These are phyloP conservation scores for Mucuna pruriens DNA, from an alignment of 306 rosid genomes.

Conservation along the genomic window DNA sequence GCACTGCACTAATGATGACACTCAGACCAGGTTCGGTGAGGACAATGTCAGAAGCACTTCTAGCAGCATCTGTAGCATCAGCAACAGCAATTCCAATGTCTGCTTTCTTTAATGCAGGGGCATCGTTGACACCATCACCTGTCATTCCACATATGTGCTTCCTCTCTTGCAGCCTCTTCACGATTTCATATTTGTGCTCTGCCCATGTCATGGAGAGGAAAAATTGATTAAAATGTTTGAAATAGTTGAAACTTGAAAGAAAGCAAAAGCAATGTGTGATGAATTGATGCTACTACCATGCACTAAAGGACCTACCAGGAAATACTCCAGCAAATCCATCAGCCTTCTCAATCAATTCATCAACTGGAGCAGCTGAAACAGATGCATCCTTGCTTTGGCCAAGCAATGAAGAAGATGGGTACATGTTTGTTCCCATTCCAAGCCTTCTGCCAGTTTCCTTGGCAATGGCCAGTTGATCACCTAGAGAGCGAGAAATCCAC, in stretches of 20 bases:
- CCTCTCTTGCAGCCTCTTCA: slow-evolving; percentile 89
- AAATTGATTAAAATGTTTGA: slow-evolving; percentile 34
- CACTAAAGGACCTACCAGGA: slow-evolving; percentile 72
- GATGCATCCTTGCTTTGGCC: slow-evolving; percentile 88
- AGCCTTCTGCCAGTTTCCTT: slow-evolving; percentile 99
- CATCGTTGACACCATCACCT: slow-evolving; percentile 99
- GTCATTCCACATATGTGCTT: slow-evolving; percentile 99
- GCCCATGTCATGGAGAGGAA: slow-evolving; percentile 30
- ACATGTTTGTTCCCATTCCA: slow-evolving; percentile 99
- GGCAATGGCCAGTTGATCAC: slow-evolving; percentile 97
- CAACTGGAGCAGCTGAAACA: slow-evolving; percentile 81
- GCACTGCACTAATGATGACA: slow-evolving; percentile 96
- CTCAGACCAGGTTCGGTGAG: slow-evolving; percentile 99
- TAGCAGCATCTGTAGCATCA: slow-evolving; percentile 99
- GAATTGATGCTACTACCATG: slow-evolving; percentile 1
- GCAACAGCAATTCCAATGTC: slow-evolving; percentile 99
- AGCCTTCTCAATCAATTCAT: slow-evolving; percentile 96
- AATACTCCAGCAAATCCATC: slow-evolving; percentile 99
- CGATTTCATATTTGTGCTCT: slow-evolving; percentile 99
- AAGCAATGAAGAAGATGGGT: slow-evolving; percentile 94
- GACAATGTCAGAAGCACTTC: slow-evolving; percentile 96
- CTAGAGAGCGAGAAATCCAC: slow-evolving; percentile 48
- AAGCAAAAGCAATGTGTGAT: not conserved
- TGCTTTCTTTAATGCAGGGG: slow-evolving; percentile 96
- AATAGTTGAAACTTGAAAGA: too few species aligned